Conservation (phyloP, 2,329 filamentous ascomycete genomes). For the Sporothrix sp. region DNA sequence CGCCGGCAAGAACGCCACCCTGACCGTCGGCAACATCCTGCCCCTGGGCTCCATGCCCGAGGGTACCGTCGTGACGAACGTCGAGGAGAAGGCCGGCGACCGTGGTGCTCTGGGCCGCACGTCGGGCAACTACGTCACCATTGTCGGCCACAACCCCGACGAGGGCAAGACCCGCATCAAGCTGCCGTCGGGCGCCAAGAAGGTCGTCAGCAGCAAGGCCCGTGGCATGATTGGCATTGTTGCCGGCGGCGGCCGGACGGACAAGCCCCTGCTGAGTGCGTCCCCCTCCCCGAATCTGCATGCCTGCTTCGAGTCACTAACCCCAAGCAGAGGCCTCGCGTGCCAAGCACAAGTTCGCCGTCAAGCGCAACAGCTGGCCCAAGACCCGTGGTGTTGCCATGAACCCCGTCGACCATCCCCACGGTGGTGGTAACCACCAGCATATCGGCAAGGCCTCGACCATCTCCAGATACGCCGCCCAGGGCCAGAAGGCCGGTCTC, state of each 20-base stretch:
- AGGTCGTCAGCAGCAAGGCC: conserved; percentile 84
- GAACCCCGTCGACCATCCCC: conserved; percentile 99
- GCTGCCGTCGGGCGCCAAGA: conserved; percentile 98
- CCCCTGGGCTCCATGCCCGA: conserved; percentile 90
- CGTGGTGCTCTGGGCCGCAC: conserved; percentile 93
- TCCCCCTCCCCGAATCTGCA: conserved; percentile 18
- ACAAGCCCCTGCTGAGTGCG: conserved; percentile 95
- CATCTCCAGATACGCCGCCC: conserved; percentile 93
- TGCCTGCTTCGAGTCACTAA: neutral
- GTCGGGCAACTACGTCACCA: conserved; percentile 98
- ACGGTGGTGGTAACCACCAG: conserved; percentile 99
- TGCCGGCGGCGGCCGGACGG: conserved; percentile 97
- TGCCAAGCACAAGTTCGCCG: conserved; percentile 99
- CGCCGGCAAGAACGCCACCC: conserved; percentile 94
- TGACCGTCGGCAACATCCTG: conserved; percentile 96
- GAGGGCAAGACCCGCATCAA: conserved; percentile 99
- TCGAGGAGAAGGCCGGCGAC: conserved; percentile 98
- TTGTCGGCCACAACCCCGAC: conserved; percentile 94
- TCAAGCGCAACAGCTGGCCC: conserved; percentile 99
- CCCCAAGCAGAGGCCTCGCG: conserved; percentile 75
- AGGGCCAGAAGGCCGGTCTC: conserved; percentile 99
- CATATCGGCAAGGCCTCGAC: conserved; percentile 99
- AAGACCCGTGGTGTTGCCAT: conserved; percentile 99
- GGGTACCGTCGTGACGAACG: conserved; percentile 98
- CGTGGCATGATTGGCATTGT: conserved; percentile 99